A percentile compares a stretch with the other conserved stretches of the same genome.
Evolutionary conservation across 306 rosid genomes (phyloP).

Genomic region (Ochetophila trinervis): DNA sequence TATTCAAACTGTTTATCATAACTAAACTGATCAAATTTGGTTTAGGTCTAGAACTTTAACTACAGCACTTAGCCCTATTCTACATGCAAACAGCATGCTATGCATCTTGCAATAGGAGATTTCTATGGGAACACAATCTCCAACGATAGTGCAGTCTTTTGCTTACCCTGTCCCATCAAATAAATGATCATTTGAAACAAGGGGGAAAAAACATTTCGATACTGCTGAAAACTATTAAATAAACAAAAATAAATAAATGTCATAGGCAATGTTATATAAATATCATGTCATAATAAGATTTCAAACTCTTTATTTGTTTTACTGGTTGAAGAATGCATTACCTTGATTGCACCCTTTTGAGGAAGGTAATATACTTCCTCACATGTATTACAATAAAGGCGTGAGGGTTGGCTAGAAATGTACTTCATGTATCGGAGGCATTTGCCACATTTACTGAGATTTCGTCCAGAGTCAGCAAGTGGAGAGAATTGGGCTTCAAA

Average conservation of each 20-base stretch:
- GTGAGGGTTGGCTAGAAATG: slow-evolving; percentile 77
- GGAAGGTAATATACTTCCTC: slow-evolving; percentile 97
- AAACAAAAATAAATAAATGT: too few species aligned
- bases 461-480: slow-evolving; percentile 75
- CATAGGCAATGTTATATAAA: too few species aligned
- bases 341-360: slow-evolving; percentile 87
- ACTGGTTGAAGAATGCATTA: slow-evolving; percentile 9
- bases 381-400: slow-evolving; percentile 78
- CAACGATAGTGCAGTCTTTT: too few species aligned
- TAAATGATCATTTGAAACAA: too few species aligned
- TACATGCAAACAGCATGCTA: background rate
- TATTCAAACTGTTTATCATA: background rate
- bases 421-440: slow-evolving; percentile 93
- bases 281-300: background rate
- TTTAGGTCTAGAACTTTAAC: background rate
- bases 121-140: too few species aligned
- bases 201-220: too few species aligned
- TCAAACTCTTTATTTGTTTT: background rate
- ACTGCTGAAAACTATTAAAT: too few species aligned
- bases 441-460: slow-evolving; percentile 87
- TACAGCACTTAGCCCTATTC: background rate
- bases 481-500: slow-evolving; percentile 94
- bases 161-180: too few species aligned
- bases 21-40: background rate
- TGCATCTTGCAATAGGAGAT: background rate